phyloP scores from a whole-genome alignment of 2,329 filamentous ascomycete species.

The Colletotrichum sidae region DNA sequence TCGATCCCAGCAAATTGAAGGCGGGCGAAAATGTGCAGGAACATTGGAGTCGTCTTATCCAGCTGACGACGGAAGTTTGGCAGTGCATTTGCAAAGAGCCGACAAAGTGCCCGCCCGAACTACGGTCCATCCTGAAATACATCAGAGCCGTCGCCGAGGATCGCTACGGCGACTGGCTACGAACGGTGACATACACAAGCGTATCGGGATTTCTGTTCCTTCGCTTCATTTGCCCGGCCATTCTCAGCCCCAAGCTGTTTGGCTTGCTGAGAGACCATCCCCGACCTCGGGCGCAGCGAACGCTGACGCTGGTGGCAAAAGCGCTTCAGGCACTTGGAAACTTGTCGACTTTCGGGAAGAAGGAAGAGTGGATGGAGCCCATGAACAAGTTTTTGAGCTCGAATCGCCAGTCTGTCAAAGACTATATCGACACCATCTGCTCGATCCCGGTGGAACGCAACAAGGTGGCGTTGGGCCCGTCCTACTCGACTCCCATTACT shows the following conservation, averaged over 20 bases:
- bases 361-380: slow-evolving; percentile 98
- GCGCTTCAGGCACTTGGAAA: slow-evolving; percentile 92
- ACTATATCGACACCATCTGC: slow-evolving; percentile 89
- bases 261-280: slow-evolving; percentile 87
- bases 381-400: slow-evolving; percentile 90
- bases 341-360: slow-evolving; percentile 89
- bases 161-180: slow-evolving; percentile 91
- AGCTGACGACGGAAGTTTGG: slow-evolving; percentile 87
- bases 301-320: slow-evolving; percentile 92
- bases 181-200: slow-evolving; percentile 91
- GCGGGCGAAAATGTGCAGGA: slow-evolving; percentile 77
- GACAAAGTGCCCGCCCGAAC: slow-evolving; percentile 79
- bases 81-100: slow-evolving; percentile 83
- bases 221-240: slow-evolving; percentile 95
- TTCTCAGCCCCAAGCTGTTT: slow-evolving; percentile 94
- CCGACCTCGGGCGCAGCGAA: slow-evolving; percentile 83
- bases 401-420: slow-evolving; percentile 84
- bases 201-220: slow-evolving; percentile 95
- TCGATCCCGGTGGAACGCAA: slow-evolving; percentile 79
- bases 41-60: slow-evolving; percentile 84
- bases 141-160: slow-evolving; percentile 93
- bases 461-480: slow-evolving; percentile 66
- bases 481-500: slow-evolving; percentile 91
- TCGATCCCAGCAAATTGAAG: slow-evolving; percentile 86
- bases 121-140: slow-evolving; percentile 89